Base-by-base conservation (phyloP, 2,329 filamentous ascomycete genomes). In the Hyphodiscus sp. region DNA sequence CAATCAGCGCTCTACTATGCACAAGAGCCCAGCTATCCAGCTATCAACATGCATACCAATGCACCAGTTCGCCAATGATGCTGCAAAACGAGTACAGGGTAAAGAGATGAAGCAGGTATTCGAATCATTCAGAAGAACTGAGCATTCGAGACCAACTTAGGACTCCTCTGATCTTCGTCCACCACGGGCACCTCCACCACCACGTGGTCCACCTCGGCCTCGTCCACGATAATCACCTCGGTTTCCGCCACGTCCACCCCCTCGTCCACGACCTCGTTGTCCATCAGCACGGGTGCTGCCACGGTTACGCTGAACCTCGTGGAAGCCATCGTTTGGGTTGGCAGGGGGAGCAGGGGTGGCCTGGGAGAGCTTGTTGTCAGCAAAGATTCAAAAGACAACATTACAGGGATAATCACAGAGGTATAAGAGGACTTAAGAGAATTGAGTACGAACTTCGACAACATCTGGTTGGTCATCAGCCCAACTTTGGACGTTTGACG, bases 391-490 rank as follows among this genome's bases (percentile, higher is more conserved):
- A 47, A 44, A n/a, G 29, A 45, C 7, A 42, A 44, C 41, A 38
- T 60, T 41, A 70, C 9, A 49, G 11, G 43, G 11, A 52, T 29
- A 42, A 20, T 13, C 19, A 18, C 45, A 46, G 38, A 20, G n/a
- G 7, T 20, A 44, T 29, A 5, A 43, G 13, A 46, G 13, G 20
- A 46, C 20, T 23, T 26, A 18, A 23, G 20, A 20, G 20, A 18
- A 11, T 9, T 6, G 44, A 42, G 23, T 20, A 65, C 73, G 61
- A 67, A 79, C 76, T 66, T 75, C 72, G 29, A 47, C 52, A 52
- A 68, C 70, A 55, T 83, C 81, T 18, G 86, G 81, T 62, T 87
- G 81, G 56, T 94, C 88, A 64, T 95, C 90, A 23, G 89, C 89
- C 89, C 89, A 95, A 64, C 85, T 90, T 66, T 86, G 83, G 42